These are phyloP conservation scores for Kwoniella bestiolae DNA, from an alignment of 768 basidiomycete genomes.

Conservation along the genomic window DNA sequence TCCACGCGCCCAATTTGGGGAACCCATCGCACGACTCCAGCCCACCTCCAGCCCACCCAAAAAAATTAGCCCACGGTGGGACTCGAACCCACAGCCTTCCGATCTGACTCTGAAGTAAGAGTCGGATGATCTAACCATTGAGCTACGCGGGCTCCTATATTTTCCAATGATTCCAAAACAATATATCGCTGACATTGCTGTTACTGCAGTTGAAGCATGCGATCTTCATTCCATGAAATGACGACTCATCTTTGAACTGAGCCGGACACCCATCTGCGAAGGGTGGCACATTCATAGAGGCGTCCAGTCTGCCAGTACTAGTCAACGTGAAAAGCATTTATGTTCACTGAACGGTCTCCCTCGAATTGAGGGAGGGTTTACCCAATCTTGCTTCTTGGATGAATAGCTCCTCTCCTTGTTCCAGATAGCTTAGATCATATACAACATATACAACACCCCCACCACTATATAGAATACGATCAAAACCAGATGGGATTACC, in stretches of 20 bases:
- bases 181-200: not conserved
- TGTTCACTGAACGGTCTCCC: no score
- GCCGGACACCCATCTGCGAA: not conserved
- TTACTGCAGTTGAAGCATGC: not conserved
- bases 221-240: no score
- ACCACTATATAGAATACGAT: not conserved
- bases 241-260: no score
- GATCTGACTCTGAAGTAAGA: conserved; percentile 17
- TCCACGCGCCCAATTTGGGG: no score
- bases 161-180: not conserved
- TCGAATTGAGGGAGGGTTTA: no score
- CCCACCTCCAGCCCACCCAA: not conserved
- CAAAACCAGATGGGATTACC: not conserved
- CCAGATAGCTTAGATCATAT: not conserved
- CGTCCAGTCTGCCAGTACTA: no score
- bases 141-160: conserved; percentile 10
- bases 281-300: not conserved
- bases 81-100: conserved; percentile 25
- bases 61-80: conserved; percentile 20
- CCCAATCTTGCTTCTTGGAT: no score
- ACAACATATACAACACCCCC: no score
- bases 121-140: conserved; percentile 20
- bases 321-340: no score
- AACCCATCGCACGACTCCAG: no score
- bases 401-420: no score